Conservation (phyloP, 2,329 filamentous ascomycete genomes). For the Diaporthe vaccinii region DNA sequence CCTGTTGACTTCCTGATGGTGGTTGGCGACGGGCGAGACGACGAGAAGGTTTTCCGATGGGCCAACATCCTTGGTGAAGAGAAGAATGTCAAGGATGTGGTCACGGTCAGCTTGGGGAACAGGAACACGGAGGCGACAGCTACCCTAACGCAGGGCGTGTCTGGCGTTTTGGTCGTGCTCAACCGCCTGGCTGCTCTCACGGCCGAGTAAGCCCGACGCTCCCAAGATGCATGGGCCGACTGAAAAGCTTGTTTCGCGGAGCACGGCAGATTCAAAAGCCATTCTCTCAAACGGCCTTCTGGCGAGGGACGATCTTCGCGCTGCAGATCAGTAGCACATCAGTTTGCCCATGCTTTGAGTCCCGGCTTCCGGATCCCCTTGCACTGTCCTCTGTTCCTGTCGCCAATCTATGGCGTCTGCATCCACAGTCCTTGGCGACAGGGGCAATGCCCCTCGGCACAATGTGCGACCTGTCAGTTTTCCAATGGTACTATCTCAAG, state of each 20-base stretch:
- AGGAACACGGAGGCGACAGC: conserved; percentile 89
- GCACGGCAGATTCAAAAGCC: background rate
- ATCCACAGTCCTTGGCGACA: background rate
- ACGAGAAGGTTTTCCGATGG: conserved; percentile 95
- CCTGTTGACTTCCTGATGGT: conserved; percentile 89
- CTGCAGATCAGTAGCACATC: background rate
- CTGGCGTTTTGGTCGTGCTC: conserved; percentile 70
- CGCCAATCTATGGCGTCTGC: conserved; percentile 8
- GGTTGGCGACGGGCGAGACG: conserved; percentile 90
- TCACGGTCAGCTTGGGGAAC: conserved; percentile 88
- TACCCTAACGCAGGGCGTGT: conserved; percentile 91
- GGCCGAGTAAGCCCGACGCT: background rate
- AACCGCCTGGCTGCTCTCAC: conserved; percentile 42
- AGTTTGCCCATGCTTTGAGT: no score
- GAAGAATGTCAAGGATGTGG: conserved; percentile 75
- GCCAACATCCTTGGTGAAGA: conserved; percentile 80
- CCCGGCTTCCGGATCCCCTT: no score
- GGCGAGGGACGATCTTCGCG: background rate
- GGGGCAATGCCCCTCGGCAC: background rate
- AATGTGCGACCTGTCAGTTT: conserved; percentile 6
- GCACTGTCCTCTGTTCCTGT: background rate
- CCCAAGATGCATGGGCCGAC: background rate
- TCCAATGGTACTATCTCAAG: background rate
- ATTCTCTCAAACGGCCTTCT: background rate
- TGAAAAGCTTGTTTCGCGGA: background rate